A percentile compares a stretch with the other conserved stretches of the same genome.
phyloP scores from a whole-genome alignment of 345 rosid species.

The Eucalyptus caleyi region DNA sequence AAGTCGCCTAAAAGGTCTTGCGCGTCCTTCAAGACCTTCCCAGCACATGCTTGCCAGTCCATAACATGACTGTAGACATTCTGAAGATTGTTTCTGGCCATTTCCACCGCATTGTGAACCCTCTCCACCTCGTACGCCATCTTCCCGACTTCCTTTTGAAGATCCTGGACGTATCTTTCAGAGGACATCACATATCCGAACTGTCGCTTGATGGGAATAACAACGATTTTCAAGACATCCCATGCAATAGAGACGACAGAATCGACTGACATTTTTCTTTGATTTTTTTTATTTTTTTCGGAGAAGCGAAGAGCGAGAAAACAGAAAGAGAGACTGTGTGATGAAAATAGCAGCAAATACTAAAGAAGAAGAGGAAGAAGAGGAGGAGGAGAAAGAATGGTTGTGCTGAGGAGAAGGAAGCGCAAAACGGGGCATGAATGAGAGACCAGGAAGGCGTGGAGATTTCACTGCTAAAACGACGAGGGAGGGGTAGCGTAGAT shows the following conservation, averaged over 20 bases:
- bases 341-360: background rate
- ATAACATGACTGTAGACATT: background rate
- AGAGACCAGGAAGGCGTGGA: background rate
- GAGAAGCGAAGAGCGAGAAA: no score
- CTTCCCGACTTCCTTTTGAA: background rate
- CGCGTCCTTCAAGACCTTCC: background rate
- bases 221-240: background rate
- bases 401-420: background rate
- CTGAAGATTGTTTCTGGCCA: background rate
- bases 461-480: no score
- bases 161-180: background rate
- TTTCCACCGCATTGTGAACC: background rate
- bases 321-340: background rate
- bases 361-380: no score
- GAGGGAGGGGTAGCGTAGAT: background rate
- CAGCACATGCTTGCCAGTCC: background rate
- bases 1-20: background rate
- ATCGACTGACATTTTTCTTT: background rate
- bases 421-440: background rate
- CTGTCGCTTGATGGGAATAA: background rate
- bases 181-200: background rate
- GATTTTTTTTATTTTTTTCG: background rate
- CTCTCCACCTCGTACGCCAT: background rate
- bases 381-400: background rate
- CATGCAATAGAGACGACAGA: background rate